Conservation (phyloP, 257 asterid genomes). For the Leptodermis oblonga region DNA sequence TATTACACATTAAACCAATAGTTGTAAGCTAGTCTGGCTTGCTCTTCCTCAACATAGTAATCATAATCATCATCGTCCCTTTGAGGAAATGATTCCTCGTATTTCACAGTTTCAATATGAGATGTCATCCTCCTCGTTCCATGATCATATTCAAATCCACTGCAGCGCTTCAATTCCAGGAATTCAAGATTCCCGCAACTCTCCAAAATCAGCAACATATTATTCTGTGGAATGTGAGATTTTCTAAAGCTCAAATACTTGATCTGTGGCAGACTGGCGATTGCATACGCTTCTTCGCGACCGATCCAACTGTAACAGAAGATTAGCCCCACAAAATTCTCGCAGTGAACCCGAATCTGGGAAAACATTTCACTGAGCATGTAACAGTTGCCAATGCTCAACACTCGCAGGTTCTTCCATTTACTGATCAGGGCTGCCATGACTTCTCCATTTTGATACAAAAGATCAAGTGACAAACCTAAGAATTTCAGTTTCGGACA, state of each 20-base stretch:
- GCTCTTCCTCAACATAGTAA: conserved; percentile 5
- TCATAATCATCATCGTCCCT: not conserved
- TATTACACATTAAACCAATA: not conserved
- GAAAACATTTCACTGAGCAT: conserved; percentile 10
- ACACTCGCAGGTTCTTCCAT: conserved; percentile 12
- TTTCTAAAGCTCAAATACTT: conserved; percentile 10
- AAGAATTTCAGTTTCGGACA: conserved; percentile 16
- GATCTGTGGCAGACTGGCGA: conserved; percentile 1
- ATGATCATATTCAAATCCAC: conserved; percentile 9
- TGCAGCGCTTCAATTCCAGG: conserved; percentile 10
- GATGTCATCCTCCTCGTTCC: conserved; percentile 7
- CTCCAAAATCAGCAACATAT: conserved; percentile 4
- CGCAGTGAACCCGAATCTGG: conserved; percentile 11
- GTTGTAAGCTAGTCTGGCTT: conserved; percentile 4
- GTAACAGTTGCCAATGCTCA: conserved; percentile 10
- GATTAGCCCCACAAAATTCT: conserved; percentile 11
- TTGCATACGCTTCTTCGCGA: conserved; percentile 13
- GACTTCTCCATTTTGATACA: conserved; percentile 6
- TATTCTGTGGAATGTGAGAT: not conserved
- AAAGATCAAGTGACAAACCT: conserved; percentile 10
- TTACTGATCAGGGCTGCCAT: not conserved
- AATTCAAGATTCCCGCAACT: conserved; percentile 12
- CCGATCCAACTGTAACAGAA: conserved; percentile 19
- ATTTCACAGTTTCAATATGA: conserved; percentile 4
- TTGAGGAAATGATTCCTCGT: not conserved